Conservation (phyloP, 306 rosid genomes). For the Lathyrus oleraceus region DNA sequence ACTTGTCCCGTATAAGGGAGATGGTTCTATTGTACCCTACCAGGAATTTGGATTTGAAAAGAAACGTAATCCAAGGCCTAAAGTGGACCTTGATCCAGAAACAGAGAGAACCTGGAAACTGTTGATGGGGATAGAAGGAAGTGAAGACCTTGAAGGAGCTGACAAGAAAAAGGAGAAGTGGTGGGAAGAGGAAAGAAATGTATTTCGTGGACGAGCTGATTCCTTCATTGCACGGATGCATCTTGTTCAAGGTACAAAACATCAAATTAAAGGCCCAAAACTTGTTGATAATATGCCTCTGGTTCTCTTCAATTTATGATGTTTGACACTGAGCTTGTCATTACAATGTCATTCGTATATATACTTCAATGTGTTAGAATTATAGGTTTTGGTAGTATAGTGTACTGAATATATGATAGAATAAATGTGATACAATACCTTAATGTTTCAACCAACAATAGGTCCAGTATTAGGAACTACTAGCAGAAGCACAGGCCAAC, state of each 20-base stretch:
- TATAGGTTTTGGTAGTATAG: slow-evolving; percentile 12
- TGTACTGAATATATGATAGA: not conserved
- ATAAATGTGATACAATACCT: slow-evolving; percentile 4
- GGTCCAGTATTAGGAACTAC: slow-evolving; percentile 13
- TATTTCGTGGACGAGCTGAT: slow-evolving; percentile 80
- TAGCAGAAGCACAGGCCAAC: not conserved
- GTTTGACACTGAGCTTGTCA: slow-evolving; percentile 17
- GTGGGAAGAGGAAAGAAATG: slow-evolving; percentile 90
- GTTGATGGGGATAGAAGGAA: slow-evolving; percentile 81
- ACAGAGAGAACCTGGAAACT: slow-evolving; percentile 88
- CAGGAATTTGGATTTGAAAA: slow-evolving; percentile 43
- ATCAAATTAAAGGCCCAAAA: slow-evolving; percentile 32
- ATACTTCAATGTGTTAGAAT: not conserved
- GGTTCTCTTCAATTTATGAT: slow-evolving; percentile 14
- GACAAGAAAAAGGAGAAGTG: slow-evolving; percentile 69
- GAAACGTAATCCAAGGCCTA: slow-evolving; percentile 70
- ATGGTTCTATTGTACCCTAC: slow-evolving; percentile 63
- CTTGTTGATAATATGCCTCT: slow-evolving; percentile 12
- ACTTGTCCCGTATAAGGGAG: slow-evolving; percentile 67
- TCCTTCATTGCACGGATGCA: slow-evolving; percentile 97
- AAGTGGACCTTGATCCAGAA: slow-evolving; percentile 88
- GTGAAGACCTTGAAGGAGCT: slow-evolving; percentile 52
- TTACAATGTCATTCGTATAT: not conserved
- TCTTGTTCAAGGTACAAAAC: slow-evolving; percentile 84
- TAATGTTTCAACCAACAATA: not conserved